A percentile compares a stretch with the other conserved stretches of the same genome.
Conservation (phyloP, 306 rosid species). For the Acacia confusa region DNA sequence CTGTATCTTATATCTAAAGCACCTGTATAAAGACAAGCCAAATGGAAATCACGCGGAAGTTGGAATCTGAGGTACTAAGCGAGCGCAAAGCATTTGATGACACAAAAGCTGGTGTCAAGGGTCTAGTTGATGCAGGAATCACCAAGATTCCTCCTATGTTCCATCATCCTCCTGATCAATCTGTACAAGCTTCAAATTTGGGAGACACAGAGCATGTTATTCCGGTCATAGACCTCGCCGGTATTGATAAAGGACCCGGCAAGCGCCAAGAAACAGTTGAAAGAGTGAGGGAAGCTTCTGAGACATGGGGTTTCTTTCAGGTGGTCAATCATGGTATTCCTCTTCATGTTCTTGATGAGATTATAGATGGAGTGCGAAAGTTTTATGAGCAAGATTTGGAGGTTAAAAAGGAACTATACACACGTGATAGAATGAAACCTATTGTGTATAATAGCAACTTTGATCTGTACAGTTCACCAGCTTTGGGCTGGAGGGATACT, state of each 20-base stretch:
- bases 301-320: constrained; percentile 48
- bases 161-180: constrained; percentile 30
- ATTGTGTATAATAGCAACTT: too few species aligned
- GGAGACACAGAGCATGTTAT: background rate
- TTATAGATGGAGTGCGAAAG: constrained; percentile 35
- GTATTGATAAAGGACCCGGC: background rate
- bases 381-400: constrained; percentile 29
- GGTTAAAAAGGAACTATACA: constrained; percentile 1
- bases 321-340: constrained; percentile 41
- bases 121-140: constrained; percentile 63
- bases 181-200: background rate
- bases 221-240: constrained; percentile 50
- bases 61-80: constrained; percentile 35
- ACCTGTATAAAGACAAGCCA: background rate
- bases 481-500: too few species aligned
- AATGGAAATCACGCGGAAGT: background rate
- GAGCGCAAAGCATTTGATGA: background rate
- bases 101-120: constrained; percentile 60
- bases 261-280: constrained; percentile 25
- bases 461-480: too few species aligned
- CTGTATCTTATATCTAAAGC: background rate
- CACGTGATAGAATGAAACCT: constrained; percentile 23
- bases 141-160: constrained; percentile 54
- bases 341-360: constrained; percentile 40
- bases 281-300: constrained; percentile 28